phyloP scores from a whole-genome alignment of 768 basidiomycete species.

The Auricularia sp. region DNA sequence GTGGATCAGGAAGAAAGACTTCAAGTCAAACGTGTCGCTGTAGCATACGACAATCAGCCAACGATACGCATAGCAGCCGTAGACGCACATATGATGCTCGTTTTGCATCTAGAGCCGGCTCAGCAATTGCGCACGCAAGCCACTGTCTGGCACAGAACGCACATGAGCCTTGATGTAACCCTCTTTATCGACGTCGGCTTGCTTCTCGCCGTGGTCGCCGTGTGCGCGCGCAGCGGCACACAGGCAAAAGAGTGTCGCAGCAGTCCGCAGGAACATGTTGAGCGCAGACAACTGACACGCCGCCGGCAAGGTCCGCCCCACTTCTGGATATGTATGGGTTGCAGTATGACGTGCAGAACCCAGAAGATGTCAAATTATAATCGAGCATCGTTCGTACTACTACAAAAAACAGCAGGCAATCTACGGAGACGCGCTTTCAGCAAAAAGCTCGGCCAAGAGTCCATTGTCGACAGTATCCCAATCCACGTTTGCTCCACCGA shows the following conservation, averaged over 20 bases:
- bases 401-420: neutral
- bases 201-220: slow-evolving; percentile 46
- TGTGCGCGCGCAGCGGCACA: slow-evolving; percentile 37
- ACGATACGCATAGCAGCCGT: slow-evolving; percentile 2
- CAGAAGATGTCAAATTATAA: neutral
- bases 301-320: neutral
- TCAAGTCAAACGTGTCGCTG: slow-evolving; percentile 73
- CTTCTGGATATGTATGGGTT: neutral
- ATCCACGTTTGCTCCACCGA: slow-evolving; percentile 67
- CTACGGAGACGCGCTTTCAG: too few species aligned
- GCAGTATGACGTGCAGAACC: neutral
- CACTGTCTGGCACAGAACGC: slow-evolving; percentile 29
- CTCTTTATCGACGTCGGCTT: slow-evolving; percentile 52
- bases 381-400: neutral
- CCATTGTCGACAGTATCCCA: slow-evolving; percentile 83
- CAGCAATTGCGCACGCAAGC: slow-evolving; percentile 11
- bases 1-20: slow-evolving; percentile 92
- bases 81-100: slow-evolving; percentile 73
- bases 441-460: slow-evolving; percentile 84
- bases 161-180: slow-evolving; percentile 89
- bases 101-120: slow-evolving; percentile 59
- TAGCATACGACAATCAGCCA: neutral
- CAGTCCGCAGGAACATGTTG: neutral
- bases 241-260: slow-evolving; percentile 25
- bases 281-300: neutral